These are phyloP conservation scores for Maudiozyma saulgeensis DNA, from an alignment of 805 yeast species.

Conservation along the genomic window DNA sequence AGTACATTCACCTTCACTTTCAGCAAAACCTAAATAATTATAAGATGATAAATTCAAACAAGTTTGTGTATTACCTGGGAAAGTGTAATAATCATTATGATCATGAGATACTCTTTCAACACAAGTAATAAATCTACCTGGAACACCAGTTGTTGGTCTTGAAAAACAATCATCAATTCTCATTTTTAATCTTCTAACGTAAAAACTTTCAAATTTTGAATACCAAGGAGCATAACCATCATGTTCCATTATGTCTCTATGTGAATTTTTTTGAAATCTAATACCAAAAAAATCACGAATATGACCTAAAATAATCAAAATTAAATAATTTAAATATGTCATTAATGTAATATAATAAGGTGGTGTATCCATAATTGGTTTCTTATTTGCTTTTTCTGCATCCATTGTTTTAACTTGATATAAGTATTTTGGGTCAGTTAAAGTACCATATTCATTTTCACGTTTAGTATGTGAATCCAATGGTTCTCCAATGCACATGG, in stretches of 20 bases:
- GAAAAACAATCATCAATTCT: constrained; percentile 93
- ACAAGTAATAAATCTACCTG: constrained; percentile 83
- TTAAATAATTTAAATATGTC: constrained; percentile 78
- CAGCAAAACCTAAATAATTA: constrained; percentile 95
- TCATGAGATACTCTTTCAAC: constrained; percentile 68
- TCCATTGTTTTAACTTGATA: constrained; percentile 51
- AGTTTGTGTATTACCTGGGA: constrained; percentile 65
- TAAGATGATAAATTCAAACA: constrained; percentile 84
- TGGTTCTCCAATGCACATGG: constrained; percentile 29
- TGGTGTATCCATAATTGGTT: constrained; percentile 71
- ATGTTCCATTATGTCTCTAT: constrained; percentile 56
- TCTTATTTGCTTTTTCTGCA: constrained; percentile 42
- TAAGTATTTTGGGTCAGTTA: constrained; percentile 56
- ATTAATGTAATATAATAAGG: constrained; percentile 69
- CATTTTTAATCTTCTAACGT: constrained; percentile 81
- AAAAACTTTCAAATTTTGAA: constrained; percentile 87
- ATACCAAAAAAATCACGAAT: constrained; percentile 81
- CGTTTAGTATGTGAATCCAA: constrained; percentile 31
- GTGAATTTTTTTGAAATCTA: constrained; percentile 55
- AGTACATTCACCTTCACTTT: constrained; percentile 85
- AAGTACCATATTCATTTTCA: constrained; percentile 65
- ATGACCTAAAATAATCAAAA: constrained; percentile 82
- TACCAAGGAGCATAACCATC: constrained; percentile 96
- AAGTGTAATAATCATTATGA: constrained; percentile 53
- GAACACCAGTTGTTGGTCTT: constrained; percentile 94